Evolutionary conservation across 1,139 yeast genomes (phyloP).

Genomic region (Pichia sp.): DNA sequence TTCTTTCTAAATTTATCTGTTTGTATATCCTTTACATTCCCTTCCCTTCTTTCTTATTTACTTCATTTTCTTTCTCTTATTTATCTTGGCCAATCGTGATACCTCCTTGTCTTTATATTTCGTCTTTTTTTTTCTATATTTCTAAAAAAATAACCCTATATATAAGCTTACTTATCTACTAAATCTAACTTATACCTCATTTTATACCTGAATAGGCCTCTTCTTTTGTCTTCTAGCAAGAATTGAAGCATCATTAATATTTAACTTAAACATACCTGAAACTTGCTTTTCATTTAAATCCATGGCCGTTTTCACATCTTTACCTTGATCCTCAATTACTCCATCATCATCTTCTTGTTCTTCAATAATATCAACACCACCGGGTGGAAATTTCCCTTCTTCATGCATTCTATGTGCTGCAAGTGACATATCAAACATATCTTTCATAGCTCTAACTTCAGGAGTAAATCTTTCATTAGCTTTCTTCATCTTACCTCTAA

Average conservation of each 20-base stretch:
- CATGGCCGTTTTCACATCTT: conserved; percentile 7
- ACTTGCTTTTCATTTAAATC: conserved; percentile 6
- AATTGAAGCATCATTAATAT: conserved; percentile 73
- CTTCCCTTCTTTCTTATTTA: too few relatives aligned
- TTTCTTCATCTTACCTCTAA: conserved; percentile 9
- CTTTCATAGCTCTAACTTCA: conserved; percentile 86
- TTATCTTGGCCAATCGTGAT: not conserved
- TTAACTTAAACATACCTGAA: conserved; percentile 50
- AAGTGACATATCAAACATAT: conserved; percentile 89
- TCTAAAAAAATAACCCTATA: too few relatives aligned
- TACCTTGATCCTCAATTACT: not conserved
- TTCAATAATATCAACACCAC: not conserved
- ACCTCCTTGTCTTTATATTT: too few relatives aligned
- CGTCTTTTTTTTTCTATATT: not conserved
- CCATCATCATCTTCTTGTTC: conserved; percentile 3
- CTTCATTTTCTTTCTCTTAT: not conserved
- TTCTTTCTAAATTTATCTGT: conserved; percentile 17
- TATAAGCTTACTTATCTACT: too few relatives aligned
- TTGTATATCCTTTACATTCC: too few relatives aligned
- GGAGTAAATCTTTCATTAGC: conserved; percentile 59
- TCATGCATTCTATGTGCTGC: conserved; percentile 93
- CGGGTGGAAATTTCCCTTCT: conserved; percentile 38
- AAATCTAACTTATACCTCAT: too few relatives aligned
- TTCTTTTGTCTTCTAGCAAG: conserved; percentile 52
- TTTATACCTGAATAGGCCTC: not conserved